Percentiles rank a stretch among this genome's conserved stretches.
phyloP scores from a whole-genome alignment of 75 land plant species.

The Chamaecyparis obtusa region DNA sequence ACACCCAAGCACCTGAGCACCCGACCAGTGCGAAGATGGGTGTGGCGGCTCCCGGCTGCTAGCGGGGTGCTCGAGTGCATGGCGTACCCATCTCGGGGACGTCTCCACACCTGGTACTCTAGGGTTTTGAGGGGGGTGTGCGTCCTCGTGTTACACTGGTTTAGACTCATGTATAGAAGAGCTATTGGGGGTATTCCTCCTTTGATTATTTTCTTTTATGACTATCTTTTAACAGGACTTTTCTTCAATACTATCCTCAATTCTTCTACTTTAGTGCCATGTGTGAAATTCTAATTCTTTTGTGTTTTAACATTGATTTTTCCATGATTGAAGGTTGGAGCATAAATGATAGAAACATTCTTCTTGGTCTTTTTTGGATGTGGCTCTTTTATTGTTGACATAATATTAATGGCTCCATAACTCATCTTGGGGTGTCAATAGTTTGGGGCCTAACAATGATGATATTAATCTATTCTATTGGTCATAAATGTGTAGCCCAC shows the following conservation, averaged over 20 bases:
- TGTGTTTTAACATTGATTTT: too few species aligned
- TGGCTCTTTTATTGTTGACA: constrained; percentile 25
- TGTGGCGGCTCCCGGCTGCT: too few species aligned
- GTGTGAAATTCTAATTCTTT: background rate
- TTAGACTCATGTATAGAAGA: background rate
- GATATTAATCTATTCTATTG: constrained; percentile 36
- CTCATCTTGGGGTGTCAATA: constrained; percentile 35
- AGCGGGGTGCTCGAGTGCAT: too few species aligned
- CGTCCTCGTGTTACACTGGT: too few species aligned
- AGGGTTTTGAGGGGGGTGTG: too few species aligned
- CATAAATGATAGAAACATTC: constrained; percentile 51
- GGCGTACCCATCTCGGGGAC: too few species aligned
- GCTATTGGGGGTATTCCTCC: too few species aligned
- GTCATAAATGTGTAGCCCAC: constrained; percentile 63
- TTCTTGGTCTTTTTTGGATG: constrained; percentile 36
- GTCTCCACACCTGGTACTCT: too few species aligned
- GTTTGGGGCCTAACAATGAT: constrained; percentile 37
- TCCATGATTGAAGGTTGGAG: constrained; percentile 27
- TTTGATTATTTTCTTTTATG: background rate
- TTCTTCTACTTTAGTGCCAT: too few species aligned
- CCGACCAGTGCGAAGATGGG: too few species aligned
- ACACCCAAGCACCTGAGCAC: too few species aligned
- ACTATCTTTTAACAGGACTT: background rate
- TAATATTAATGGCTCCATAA: constrained; percentile 13
- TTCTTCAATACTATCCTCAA: background rate